Base-by-base conservation (phyloP, 2,329 filamentous ascomycete genomes). In the Acephala macrosclerotiorum region DNA sequence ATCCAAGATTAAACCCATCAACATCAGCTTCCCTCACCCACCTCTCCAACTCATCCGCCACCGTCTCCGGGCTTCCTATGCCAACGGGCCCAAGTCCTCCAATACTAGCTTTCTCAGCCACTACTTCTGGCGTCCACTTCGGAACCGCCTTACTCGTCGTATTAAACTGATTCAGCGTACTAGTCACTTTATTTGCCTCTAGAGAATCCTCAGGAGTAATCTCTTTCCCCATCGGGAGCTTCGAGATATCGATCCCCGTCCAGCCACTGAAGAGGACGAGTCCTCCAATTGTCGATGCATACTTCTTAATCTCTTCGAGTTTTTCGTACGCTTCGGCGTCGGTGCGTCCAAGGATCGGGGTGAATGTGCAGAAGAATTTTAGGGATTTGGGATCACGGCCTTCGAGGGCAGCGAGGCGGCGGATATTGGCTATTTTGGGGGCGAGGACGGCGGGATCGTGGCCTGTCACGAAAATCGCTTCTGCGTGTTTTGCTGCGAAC, bases 1-100 rank as follows among this genome's bases (percentile, higher is more conserved):
- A 91, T 1, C 86, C 86, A 75, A 93, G 84, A 73, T 93, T 93
- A 78, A 93, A 93, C 0, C 90, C 90, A 73, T 93, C 90, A 0
- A 93, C 85, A 69, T 91, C 90, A 0, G 88, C 89, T 74, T 91
- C 89, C 11, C 80, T 73, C 0, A 92, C 80, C 89, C 90, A 93
- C 0, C 80, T 77, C 76, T 92, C 88, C 64, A 93, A 81, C 49
- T 85, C 83, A 73, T 93, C 88, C 0, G 85, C 82, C 35, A 92
- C 85, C 38, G 81, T 87, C 73, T 84, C 85, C 1, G 70, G 68
- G 7, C 61, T 61, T 2, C 84, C 84, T 11, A 86, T 78, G 3
- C 76, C 74, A 1, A 85, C 79, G 0, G 84, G 83, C 0, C 89
- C 89, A 20, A 91, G 84, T 1, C 90, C 90, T 5, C 90, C 90